Evolutionary conservation across 345 rosid genomes (phyloP).

Genomic region (Lepidium sativum): DNA sequence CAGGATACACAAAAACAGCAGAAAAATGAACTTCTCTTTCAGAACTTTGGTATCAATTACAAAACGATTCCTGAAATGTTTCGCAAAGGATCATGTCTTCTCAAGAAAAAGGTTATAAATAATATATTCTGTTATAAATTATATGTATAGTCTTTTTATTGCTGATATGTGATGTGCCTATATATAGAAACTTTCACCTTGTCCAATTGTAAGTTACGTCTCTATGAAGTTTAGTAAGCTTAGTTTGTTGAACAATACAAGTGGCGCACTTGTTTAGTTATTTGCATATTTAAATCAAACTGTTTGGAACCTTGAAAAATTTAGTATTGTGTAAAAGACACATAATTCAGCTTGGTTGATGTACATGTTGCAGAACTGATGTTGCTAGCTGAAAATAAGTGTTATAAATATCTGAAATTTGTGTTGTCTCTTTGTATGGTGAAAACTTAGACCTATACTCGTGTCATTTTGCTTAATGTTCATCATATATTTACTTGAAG

Average conservation of each 20-base stretch:
- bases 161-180: background rate
- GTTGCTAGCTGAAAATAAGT: background rate
- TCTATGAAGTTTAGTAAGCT: background rate
- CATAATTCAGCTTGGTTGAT: background rate
- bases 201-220: background rate
- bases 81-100: slow-evolving; percentile 81
- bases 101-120: slow-evolving; percentile 55
- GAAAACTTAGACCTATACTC: background rate
- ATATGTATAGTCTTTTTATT: background rate
- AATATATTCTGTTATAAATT: background rate
- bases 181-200: background rate
- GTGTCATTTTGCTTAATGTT: background rate
- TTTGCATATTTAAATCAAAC: background rate
- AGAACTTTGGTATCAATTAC: slow-evolving; percentile 69
- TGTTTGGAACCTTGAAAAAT: background rate
- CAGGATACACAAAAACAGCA: slow-evolving; percentile 76
- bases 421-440: no score
- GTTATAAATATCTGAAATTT: no score
- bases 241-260: background rate
- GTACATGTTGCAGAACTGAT: background rate
- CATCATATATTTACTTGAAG: background rate
- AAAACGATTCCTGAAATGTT: slow-evolving; percentile 57
- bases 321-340: background rate
- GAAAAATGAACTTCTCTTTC: slow-evolving; percentile 78
- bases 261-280: background rate